Evolutionary conservation across 225 moss, liverwort and hornwort genomes (phyloP).

Genomic region (Sphagnum contortum): DNA sequence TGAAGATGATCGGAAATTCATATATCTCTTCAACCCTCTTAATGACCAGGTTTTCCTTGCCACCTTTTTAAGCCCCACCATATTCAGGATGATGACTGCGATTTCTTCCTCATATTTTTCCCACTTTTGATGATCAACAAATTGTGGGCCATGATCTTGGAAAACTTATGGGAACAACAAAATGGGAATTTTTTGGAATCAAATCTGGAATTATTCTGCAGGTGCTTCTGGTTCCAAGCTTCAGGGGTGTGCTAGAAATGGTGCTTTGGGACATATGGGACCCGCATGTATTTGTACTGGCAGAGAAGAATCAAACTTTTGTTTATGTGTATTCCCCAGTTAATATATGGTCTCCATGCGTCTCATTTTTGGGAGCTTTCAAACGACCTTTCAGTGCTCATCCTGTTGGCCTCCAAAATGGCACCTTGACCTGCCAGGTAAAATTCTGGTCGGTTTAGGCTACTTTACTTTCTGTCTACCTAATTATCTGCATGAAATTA

Average conservation of each 20-base stretch:
- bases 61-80: not conserved
- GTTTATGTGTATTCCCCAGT: conserved; percentile 32
- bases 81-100: not conserved
- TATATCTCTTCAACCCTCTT: conserved; percentile 26
- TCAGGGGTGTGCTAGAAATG: conserved; percentile 13
- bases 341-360: conserved; percentile 14
- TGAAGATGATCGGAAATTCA: conserved; percentile 18
- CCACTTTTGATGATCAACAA: too few relatives aligned
- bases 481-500: too few relatives aligned
- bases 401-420: conserved; percentile 19
- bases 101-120: not conserved
- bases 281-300: conserved; percentile 16
- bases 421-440: conserved; percentile 15
- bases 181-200: too few relatives aligned
- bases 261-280: conserved; percentile 29
- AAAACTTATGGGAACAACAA: too few relatives aligned
- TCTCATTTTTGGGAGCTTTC: conserved; percentile 19
- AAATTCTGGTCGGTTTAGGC: too few relatives aligned
- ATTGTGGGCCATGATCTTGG: too few relatives aligned
- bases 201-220: not conserved
- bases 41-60: conserved; percentile 13
- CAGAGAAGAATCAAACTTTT: conserved; percentile 3
- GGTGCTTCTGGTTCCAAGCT: conserved; percentile 16
- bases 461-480: not conserved
- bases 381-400: conserved; percentile 3